Evolutionary conservation across 1,139 yeast species (phyloP).

Genomic region (Taphrina betulina): DNA sequence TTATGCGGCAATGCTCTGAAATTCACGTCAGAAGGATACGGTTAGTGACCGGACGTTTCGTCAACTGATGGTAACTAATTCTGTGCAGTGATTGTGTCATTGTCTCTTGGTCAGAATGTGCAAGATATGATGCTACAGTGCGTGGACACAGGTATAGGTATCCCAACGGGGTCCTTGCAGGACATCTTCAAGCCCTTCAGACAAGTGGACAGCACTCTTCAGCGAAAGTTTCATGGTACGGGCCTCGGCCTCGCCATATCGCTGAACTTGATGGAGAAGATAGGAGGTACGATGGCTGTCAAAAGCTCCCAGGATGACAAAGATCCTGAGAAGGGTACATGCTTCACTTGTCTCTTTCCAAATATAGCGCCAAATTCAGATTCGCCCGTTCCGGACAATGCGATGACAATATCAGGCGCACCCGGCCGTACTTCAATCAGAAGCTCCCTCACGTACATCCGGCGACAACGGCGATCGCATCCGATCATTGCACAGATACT

Average conservation of each 20-base stretch:
- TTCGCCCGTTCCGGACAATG: neutral
- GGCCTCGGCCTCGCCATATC: conserved; percentile 61
- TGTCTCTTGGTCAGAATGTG: conserved; percentile 10
- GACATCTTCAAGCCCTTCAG: conserved; percentile 84
- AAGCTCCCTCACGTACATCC: neutral
- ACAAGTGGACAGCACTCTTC: conserved; percentile 90
- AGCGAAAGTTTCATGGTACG: conserved; percentile 69
- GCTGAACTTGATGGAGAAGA: conserved; percentile 76
- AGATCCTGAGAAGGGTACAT: conserved; percentile 10
- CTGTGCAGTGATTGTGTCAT: conserved; percentile 4
- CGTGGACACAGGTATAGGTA: conserved; percentile 75
- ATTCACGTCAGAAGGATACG: conserved; percentile 70
- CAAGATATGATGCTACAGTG: conserved; percentile 15
- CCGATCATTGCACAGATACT: neutral
- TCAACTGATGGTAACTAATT: neutral
- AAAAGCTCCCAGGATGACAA: conserved; percentile 43
- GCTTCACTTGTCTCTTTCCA: conserved; percentile 20
- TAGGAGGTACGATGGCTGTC: conserved; percentile 92
- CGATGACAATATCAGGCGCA: neutral
- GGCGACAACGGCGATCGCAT: conserved; percentile 1
- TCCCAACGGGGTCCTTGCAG: conserved; percentile 76
- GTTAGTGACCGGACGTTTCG: conserved; percentile 12
- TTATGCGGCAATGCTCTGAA: conserved; percentile 85
- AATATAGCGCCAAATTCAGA: neutral
- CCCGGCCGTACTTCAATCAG: neutral